These are phyloP conservation scores for Protomyces lactucae-debilis DNA, from an alignment of 1,139 yeast genomes.

Conservation along the genomic window DNA sequence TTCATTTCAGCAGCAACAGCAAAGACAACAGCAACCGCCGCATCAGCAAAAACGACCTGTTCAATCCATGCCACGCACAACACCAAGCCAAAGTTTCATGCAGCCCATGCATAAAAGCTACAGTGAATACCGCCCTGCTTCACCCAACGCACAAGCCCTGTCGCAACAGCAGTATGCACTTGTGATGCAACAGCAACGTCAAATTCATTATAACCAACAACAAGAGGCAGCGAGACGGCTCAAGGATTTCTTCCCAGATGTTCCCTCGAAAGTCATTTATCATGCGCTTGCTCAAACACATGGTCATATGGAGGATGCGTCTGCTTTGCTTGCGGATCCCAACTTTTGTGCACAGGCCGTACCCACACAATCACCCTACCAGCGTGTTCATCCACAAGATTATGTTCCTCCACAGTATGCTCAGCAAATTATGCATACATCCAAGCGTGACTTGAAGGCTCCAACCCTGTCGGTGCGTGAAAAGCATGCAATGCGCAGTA, in stretches of 20 bases:
- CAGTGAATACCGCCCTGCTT: not conserved
- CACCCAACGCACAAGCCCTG: not conserved
- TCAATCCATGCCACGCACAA: not conserved
- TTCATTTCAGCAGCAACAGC: not conserved
- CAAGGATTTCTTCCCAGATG: constrained; percentile 14
- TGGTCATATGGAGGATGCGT: constrained; percentile 16
- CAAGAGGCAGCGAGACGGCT: constrained; percentile 1
- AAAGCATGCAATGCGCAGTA: constrained; percentile 19
- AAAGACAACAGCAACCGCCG: not conserved
- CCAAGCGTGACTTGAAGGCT: constrained; percentile 18
- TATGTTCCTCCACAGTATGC: not conserved
- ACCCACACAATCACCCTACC: not conserved
- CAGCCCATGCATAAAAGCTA: not conserved
- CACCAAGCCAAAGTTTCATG: not conserved
- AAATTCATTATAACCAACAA: not conserved
- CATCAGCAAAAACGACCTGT: not conserved
- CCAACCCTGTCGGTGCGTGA: constrained; percentile 23
- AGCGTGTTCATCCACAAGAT: not conserved
- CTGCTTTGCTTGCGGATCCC: constrained; percentile 9
- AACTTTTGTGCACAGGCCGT: not conserved
- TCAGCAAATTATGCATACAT: not conserved
- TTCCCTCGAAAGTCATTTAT: constrained; percentile 9
- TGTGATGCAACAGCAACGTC: not conserved
- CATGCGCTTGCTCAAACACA: constrained; percentile 11
- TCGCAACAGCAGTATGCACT: not conserved